Evolutionary conservation across 1,284 basidiomycete species (phyloP).

Genomic region (Ustilago nuda): DNA sequence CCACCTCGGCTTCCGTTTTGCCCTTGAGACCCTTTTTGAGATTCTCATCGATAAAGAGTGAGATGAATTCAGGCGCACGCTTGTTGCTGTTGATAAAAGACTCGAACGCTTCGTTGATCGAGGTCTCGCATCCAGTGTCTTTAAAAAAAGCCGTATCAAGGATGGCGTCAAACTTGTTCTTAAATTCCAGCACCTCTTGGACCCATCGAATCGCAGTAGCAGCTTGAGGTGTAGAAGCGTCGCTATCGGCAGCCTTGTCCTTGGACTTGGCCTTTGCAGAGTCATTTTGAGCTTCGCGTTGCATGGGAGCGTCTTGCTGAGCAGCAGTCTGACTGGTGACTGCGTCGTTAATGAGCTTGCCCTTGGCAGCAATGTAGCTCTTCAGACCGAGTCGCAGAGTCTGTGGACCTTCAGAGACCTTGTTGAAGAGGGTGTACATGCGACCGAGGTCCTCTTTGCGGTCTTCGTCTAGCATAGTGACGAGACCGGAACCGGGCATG

Average conservation of each 20-base stretch:
- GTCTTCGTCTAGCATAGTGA: slow-evolving; percentile 86
- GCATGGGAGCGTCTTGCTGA: slow-evolving; percentile 21
- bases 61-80: slow-evolving; percentile 92
- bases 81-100: slow-evolving; percentile 90
- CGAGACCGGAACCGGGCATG: slow-evolving; percentile 86
- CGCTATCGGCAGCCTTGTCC: slow-evolving; percentile 22
- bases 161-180: slow-evolving; percentile 87
- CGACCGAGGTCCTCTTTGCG: slow-evolving; percentile 82
- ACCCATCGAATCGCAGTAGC: slow-evolving; percentile 88
- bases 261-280: slow-evolving; percentile 17
- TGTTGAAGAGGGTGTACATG: slow-evolving; percentile 81
- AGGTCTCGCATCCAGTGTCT: slow-evolving; percentile 81
- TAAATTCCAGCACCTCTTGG: slow-evolving; percentile 87
- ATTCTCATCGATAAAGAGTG: slow-evolving; percentile 96
- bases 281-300: slow-evolving; percentile 10
- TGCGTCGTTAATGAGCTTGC: slow-evolving; percentile 81
- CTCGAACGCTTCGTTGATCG: slow-evolving; percentile 93
- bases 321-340: slow-evolving; percentile 49
- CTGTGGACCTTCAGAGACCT: slow-evolving; percentile 76
- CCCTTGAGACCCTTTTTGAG: slow-evolving; percentile 94
- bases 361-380: slow-evolving; percentile 80
- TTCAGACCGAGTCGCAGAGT: slow-evolving; percentile 79
- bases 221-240: slow-evolving; percentile 58
- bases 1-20: slow-evolving; percentile 93
- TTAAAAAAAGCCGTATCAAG: slow-evolving; percentile 79